Base-by-base conservation (phyloP, 768 basidiomycete genomes). In the Suillus variegatus region DNA sequence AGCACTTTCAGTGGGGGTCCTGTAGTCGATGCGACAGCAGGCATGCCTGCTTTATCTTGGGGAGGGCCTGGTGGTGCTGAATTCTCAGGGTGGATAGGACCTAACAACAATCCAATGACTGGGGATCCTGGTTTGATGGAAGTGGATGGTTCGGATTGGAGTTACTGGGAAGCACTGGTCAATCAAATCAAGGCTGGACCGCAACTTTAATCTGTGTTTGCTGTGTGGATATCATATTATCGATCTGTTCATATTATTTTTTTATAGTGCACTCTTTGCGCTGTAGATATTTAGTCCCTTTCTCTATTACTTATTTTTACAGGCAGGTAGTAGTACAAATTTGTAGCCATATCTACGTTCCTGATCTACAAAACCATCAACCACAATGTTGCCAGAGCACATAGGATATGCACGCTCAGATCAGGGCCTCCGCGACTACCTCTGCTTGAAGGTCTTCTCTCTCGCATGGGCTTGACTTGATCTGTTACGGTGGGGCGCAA, bases 161-260 rank as follows among this genome's bases (percentile, higher is more conserved):
- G 79, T 64, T 93, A 93, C 70, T 93, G 92, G 92, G 91, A 93
- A 72, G 86, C 87, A 22, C 74, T 93, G 66, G 88, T 93, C n/a
- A 89, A 78, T 65, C 79, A 80, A 68, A 80, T 83, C 65, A 80
- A 81, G 64, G 76, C 77, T 46, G 78, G 80, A 8, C 73, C 80
- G 25, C 68, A 76, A 32, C 43, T 76, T 35, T 78, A 70, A 63
- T 55, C 36, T 47, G 63, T 54, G 46, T 38, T 38, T 38, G 36
- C 36, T 10, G 10, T 38, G 36, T 38, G 54, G 55, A 65, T 41
- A 62, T 28, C 57, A 60, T 12, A 25, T 61, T 62, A 4, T 36
- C 16, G 7, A 6, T 38, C 22, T 60, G 38, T 54, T 65, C 63
- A 64, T 66, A 67, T 66, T 55, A 20, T 55, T 36, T 32, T 32